Base-by-base conservation (phyloP, 495 filamentous ascomycete genomes). In the Aspergillus coremiiformis region DNA sequence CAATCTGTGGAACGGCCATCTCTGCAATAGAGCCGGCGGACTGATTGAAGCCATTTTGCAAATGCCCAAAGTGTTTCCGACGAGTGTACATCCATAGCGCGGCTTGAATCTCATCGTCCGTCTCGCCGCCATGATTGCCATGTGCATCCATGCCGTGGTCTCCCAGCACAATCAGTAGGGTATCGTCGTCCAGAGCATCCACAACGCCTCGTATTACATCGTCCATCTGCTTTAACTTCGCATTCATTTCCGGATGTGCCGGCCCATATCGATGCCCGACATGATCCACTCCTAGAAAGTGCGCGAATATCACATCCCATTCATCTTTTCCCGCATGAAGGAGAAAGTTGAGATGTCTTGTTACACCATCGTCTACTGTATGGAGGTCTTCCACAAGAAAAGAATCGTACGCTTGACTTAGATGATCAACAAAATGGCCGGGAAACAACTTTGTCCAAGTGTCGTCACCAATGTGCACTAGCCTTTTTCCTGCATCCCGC, bases 61-160 rank as follows among this genome's bases (percentile, higher is more conserved):
- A n/a, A 29, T 87, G 81, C 12, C 93, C 93, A 68, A 97, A 98
- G 4, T 87, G 64, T 1, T 77, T 76, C 44, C 79, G 83, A 60
- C 87, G 90, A 3, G 94, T 96, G 63, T 96, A 98, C 90, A 98
- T 92, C 93, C 94, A 98, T 44, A 98, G 63, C 1, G 94, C 93
- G 51, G 93, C 90, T 66, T 97, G 81, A 23, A 98, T 79, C 62
- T 98, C 93, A 39, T 95, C 90, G 60, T 94, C 84, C 11, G 90
- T 95, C 69, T 98, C 93, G 39, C 93, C 93, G 33, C 93, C 93
- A 61, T 98, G 93, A 60, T 98, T 94, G 6, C 93, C 93, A 70
- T 98, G 97, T 20, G 78, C 73, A 68, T 98, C 93, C 93, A 98
- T 98, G 8, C 93, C 93, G 66, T 98, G 93, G 65, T 98, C 93